phyloP scores from a whole-genome alignment of 192 early-diverging fungal species.

The Gigaspora rosea region DNA sequence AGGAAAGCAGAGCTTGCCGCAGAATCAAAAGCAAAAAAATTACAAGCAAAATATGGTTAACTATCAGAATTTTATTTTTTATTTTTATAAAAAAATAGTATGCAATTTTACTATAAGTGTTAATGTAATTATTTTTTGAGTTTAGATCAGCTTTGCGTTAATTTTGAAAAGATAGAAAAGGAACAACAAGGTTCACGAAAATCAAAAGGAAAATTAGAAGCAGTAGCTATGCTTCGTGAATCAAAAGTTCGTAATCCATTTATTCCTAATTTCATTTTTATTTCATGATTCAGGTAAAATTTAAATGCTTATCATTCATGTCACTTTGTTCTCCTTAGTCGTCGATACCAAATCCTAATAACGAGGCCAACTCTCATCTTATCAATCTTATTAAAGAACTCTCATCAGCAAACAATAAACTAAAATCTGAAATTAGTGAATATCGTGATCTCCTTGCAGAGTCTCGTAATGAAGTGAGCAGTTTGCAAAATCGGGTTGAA shows the following conservation, averaged over 20 bases:
- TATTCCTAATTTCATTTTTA: neutral
- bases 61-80: neutral
- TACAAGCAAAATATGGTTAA: slow-evolving; percentile 45
- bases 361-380: slow-evolving; percentile 49
- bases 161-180: slow-evolving; percentile 39
- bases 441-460: slow-evolving; percentile 52
- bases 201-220: slow-evolving; percentile 27
- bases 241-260: neutral
- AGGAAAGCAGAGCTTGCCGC: slow-evolving; percentile 40
- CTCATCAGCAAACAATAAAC: slow-evolving; percentile 54
- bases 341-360: neutral
- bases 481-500: slow-evolving; percentile 48
- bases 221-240: slow-evolving; percentile 29
- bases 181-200: slow-evolving; percentile 32
- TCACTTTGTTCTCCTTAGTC: slow-evolving; percentile 1
- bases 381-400: slow-evolving; percentile 57
- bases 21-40: slow-evolving; percentile 45
- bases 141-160: slow-evolving; percentile 38
- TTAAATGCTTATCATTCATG: neutral
- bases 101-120: neutral
- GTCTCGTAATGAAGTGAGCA: slow-evolving; percentile 45
- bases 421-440: slow-evolving; percentile 49
- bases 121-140: neutral
- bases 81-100: neutral
- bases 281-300: neutral